Conservation (phyloP, 1,139 yeast species). For the Lodderomyces orthopsilosis region DNA sequence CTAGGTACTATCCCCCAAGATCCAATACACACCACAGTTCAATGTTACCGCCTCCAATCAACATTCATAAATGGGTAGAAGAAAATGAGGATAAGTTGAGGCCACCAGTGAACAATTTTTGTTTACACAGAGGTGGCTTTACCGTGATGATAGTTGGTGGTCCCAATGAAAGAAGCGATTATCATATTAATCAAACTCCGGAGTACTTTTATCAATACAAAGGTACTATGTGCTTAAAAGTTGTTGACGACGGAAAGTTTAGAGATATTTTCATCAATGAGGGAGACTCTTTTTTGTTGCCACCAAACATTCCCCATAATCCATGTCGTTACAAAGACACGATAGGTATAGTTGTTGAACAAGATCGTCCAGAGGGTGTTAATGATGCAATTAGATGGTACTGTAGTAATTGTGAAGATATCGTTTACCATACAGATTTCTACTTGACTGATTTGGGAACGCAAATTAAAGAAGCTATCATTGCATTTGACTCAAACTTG, state of each 20-base stretch:
- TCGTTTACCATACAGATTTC: slow-evolving; percentile 68
- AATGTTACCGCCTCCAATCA: slow-evolving; percentile 67
- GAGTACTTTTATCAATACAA: slow-evolving; percentile 89
- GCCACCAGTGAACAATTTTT: slow-evolving; percentile 91
- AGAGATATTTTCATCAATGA: slow-evolving; percentile 73
- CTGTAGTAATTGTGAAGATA: slow-evolving; percentile 63
- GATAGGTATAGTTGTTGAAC: slow-evolving; percentile 91
- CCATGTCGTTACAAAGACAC: slow-evolving; percentile 87
- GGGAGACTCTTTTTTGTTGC: slow-evolving; percentile 84
- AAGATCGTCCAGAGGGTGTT: slow-evolving; percentile 73
- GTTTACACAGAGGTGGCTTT: slow-evolving; percentile 88
- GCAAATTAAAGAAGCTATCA: slow-evolving; percentile 82
- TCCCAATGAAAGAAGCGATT: slow-evolving; percentile 90
- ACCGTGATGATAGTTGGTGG: slow-evolving; percentile 96
- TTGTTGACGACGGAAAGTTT: slow-evolving; percentile 77
- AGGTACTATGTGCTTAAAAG: slow-evolving; percentile 81
- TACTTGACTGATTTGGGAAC: slow-evolving; percentile 83
- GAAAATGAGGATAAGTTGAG: slow-evolving; percentile 73
- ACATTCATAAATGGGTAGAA: slow-evolving; percentile 74
- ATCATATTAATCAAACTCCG: slow-evolving; percentile 91
- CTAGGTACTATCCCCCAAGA: too few species aligned
- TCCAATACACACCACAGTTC: background rate
- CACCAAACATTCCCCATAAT: slow-evolving; percentile 83
- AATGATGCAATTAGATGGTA: slow-evolving; percentile 84
- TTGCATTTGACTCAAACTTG: slow-evolving; percentile 61